phyloP scores from a whole-genome alignment of 164 flowering plant species.

The Kalanchoe fedtschenkoi region DNA sequence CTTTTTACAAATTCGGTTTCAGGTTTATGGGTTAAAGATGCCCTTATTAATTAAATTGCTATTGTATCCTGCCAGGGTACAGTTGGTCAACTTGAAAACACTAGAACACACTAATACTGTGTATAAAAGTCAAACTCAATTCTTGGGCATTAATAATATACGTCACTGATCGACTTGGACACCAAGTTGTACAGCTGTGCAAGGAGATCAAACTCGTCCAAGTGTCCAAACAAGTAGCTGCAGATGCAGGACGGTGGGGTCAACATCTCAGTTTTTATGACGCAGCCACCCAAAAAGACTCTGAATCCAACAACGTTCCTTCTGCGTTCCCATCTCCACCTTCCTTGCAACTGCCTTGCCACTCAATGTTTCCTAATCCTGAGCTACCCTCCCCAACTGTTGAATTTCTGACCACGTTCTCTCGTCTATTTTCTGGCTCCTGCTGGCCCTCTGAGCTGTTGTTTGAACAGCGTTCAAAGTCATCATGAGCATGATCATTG shows the following conservation, averaged over 20 bases:
- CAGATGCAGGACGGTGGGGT: not conserved
- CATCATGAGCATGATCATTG: not conserved
- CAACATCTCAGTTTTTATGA: not conserved
- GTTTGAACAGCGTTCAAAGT: not conserved
- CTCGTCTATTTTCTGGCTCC: no score
- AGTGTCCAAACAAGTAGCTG: not conserved
- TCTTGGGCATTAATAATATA: not conserved
- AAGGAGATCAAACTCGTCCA: not conserved
- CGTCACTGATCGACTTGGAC: not conserved
- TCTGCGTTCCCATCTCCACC: not conserved
- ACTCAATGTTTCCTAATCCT: no score
- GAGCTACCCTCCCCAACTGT: no score
- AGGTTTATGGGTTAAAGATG: no score
- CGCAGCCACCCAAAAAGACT: not conserved
- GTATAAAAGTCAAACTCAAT: not conserved
- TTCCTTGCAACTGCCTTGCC: conserved; percentile 1
- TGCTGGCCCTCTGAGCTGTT: not conserved
- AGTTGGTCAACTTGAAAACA: conserved; percentile 1
- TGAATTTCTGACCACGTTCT: not conserved
- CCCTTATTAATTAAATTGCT: no score
- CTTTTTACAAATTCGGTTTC: no score
- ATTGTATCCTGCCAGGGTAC: no score
- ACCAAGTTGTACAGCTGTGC: not conserved
- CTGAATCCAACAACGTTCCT: not conserved
- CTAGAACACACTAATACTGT: not conserved